Base-by-base conservation (phyloP, 139 green algal species). In the Chlamydomonas sp. region DNA sequence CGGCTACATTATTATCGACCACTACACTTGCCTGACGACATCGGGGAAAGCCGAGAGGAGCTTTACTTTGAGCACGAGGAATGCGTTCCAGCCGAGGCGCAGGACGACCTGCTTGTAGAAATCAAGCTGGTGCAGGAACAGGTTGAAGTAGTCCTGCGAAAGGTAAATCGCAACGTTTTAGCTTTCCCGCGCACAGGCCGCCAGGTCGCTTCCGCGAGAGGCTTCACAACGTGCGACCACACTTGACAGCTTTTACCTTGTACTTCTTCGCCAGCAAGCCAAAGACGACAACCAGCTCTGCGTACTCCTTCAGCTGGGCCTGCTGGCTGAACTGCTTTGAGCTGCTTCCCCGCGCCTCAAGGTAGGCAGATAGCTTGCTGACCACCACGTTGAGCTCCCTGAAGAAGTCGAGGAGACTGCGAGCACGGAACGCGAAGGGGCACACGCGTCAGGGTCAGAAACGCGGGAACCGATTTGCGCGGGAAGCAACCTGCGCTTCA, bases 361-460 rank as follows among this genome's bases (percentile, higher is more conserved):
- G 85, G 17, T 78, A 86, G 0, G 89, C 80, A n/a, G 77, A 86
- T 17, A 94, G 80, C 76, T 90, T 91, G 86, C 79, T 84, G 2
- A 88, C 63, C 5, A 90, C 88, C 2, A 94, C 79, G 4, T 89
- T 89, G 15, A 91, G 73, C 77, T 94, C 92, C 5, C 85, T 85
- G 71, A 93, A 93, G 72, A 94, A 91, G 49, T 92, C 90, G 1
- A 93, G 89, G 0, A 93, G 58, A 66, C 92, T 94, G 85, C 86
- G 66, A 8, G 17, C 49, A 71, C 10, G 63, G 2, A 7, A 64
- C 14, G 15, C 9, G 64, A 20, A 60, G 18, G n/a, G 1, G 20
- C 4, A 49, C 7, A 16, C 12, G 7, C 10, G 4, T 12, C 3
- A 74, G 9, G 9, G n/a, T n/a, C 31, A 16, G n/a, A 62, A 49